Conservation (phyloP, 73 alveolate genomes). For the Tetrahymena elliotti region DNA sequence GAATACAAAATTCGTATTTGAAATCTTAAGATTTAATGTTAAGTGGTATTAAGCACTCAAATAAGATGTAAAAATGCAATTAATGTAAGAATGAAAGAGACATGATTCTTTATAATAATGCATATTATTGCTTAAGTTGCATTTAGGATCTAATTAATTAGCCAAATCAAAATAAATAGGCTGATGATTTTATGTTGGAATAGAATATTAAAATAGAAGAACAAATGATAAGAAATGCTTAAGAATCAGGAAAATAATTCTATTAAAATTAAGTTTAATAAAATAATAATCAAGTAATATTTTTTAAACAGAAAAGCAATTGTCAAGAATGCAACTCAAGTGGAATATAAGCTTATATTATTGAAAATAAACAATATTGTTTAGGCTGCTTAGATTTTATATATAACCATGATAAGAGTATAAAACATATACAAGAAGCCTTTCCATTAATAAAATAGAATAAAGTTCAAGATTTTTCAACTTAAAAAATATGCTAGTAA, state of each 20-base stretch:
- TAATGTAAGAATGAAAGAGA: background rate
- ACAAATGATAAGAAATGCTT: background rate
- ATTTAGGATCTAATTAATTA: background rate
- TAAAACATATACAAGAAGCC: background rate
- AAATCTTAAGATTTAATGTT: background rate
- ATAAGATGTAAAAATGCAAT: background rate
- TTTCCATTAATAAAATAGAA: background rate
- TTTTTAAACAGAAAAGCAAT: background rate
- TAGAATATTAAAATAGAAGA: background rate
- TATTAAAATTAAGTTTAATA: background rate
- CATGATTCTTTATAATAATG: background rate
- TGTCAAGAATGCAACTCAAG: background rate
- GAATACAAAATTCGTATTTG: background rate
- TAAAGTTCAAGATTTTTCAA: background rate
- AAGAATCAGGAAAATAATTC: background rate
- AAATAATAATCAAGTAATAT: background rate
- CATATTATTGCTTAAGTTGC: background rate
- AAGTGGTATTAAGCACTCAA: background rate
- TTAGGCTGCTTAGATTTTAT: background rate
- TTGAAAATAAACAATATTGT: background rate
- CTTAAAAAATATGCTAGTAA: background rate
- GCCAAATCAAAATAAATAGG: background rate
- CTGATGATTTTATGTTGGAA: background rate
- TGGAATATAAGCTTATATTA: background rate
- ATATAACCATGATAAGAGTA: background rate